Conservation (phyloP, 2,329 filamentous ascomycete species). For the Chrysosporium queenslandicum region DNA sequence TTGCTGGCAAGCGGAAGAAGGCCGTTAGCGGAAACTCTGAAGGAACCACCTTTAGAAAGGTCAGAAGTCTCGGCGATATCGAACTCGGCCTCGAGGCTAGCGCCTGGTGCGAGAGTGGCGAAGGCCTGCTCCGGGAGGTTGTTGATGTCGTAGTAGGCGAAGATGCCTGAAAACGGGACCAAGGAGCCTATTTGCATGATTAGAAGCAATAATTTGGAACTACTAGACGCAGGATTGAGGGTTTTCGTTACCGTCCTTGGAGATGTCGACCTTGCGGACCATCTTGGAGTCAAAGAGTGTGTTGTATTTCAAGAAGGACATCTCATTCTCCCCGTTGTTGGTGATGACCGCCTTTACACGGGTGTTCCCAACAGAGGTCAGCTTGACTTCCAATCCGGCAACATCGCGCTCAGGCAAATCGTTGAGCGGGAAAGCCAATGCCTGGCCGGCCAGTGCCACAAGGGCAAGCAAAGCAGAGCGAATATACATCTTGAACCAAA, state of each 20-base stretch:
- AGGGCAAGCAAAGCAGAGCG: constrained; percentile 3
- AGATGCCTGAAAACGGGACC: constrained; percentile 28
- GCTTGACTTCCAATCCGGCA: constrained; percentile 25
- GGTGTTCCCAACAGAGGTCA: constrained; percentile 27
- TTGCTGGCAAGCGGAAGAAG: constrained; percentile 45
- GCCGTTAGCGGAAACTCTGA: constrained; percentile 48
- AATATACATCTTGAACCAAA: neutral
- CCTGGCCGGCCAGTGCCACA: neutral
- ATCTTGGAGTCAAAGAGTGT: constrained; percentile 28
- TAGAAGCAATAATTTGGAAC: constrained; percentile 18
- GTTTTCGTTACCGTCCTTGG: constrained; percentile 23
- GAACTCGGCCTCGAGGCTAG: constrained; percentile 26
- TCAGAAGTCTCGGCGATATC: constrained; percentile 33
- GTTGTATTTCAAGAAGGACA: constrained; percentile 31
- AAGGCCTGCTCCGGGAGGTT: constrained; percentile 26
- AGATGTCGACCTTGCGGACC: constrained; percentile 30
- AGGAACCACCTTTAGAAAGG: constrained; percentile 41
- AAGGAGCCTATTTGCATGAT: constrained; percentile 11
- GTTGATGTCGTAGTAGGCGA: constrained; percentile 22
- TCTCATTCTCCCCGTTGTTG: constrained; percentile 27
- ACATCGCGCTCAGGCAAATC: constrained; percentile 18
- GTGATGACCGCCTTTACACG: constrained; percentile 30
- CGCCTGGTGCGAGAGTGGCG: constrained; percentile 25
- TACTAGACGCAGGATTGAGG: neutral
- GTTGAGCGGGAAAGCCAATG: neutral